phyloP scores from a whole-genome alignment of 1,284 basidiomycete genomes.

The Mycena sp. region DNA sequence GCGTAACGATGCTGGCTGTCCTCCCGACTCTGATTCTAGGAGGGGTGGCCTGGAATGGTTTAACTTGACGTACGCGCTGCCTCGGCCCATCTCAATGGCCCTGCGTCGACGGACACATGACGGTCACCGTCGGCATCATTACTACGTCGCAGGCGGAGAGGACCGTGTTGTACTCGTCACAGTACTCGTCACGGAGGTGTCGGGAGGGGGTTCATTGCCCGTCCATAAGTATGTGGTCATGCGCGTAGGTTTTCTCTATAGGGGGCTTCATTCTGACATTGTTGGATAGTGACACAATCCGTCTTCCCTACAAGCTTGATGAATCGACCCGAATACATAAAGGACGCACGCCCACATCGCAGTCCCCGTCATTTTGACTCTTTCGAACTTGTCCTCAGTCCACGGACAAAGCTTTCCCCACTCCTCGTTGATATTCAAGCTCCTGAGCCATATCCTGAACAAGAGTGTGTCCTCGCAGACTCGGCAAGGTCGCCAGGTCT shows the following conservation, averaged over 20 bases:
- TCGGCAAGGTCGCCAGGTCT: too few relatives aligned
- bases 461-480: slow-evolving; percentile 30
- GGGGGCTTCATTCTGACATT: slow-evolving; percentile 25
- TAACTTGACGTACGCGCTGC: slow-evolving; percentile 13
- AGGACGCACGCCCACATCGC: slow-evolving; percentile 26
- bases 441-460: slow-evolving; percentile 39
- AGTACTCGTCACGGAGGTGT: slow-evolving; percentile 51
- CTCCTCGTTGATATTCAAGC: slow-evolving; percentile 51
- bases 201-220: slow-evolving; percentile 52
- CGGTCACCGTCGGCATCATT: slow-evolving; percentile 54
- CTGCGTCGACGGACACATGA: slow-evolving; percentile 25
- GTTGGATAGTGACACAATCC: slow-evolving; percentile 28
- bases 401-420: slow-evolving; percentile 49
- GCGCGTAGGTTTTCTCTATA: background rate
- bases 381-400: slow-evolving; percentile 51
- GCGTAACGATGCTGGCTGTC: slow-evolving; percentile 31
- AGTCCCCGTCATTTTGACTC: slow-evolving; percentile 33
- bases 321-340: background rate
- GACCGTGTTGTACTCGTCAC: slow-evolving; percentile 49
- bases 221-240: slow-evolving; percentile 33
- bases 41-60: background rate
- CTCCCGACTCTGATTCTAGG: slow-evolving; percentile 17
- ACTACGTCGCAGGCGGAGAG: slow-evolving; percentile 52
- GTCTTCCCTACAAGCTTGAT: slow-evolving; percentile 22
- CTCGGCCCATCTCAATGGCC: slow-evolving; percentile 28